Evolutionary conservation across 192 early-diverging fungal genomes (phyloP).

Genomic region (Linderina pennispora): DNA sequence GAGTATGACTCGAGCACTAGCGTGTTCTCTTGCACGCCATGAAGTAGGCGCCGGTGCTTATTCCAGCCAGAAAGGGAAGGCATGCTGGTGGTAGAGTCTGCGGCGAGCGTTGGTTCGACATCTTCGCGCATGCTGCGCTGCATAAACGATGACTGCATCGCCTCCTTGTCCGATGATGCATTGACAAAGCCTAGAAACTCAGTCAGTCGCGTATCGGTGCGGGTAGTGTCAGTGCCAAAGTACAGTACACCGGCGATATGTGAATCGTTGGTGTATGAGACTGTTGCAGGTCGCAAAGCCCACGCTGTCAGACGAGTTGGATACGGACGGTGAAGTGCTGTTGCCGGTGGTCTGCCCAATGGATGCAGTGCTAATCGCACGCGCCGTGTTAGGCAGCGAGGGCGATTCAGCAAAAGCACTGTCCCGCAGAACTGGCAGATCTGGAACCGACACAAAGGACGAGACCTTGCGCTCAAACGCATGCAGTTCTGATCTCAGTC

Average conservation of each 20-base stretch:
- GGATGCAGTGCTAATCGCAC: too few relatives aligned
- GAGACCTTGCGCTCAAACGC: constrained; percentile 31
- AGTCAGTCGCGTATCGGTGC: constrained; percentile 30
- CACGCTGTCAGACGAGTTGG: too few relatives aligned
- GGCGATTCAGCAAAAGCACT: too few relatives aligned
- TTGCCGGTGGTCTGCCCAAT: too few relatives aligned
- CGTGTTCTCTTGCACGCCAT: constrained; percentile 33
- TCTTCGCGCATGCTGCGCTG: constrained; percentile 44
- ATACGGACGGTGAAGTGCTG: too few relatives aligned
- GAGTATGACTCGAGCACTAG: constrained; percentile 34
- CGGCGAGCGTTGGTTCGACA: constrained; percentile 29
- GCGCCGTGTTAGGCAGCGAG: too few relatives aligned
- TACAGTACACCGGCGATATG: constrained; percentile 24
- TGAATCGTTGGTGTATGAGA: constrained; percentile 9
- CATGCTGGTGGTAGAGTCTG: constrained; percentile 10
- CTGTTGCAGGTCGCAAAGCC: too few relatives aligned
- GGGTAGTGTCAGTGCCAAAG: constrained; percentile 33
- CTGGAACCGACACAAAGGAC: too few relatives aligned
- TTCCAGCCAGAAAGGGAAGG: constrained; percentile 32
- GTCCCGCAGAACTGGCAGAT: too few relatives aligned
- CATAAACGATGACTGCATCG: constrained; percentile 22
- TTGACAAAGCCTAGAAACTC: constrained; percentile 41
- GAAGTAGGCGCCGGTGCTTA: constrained; percentile 29
- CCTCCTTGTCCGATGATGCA: constrained; percentile 29
- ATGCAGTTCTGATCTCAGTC: constrained; percentile 15